phyloP scores from a whole-genome alignment of 2,329 filamentous ascomycete species.

The Pestalotiopsis sp. region DNA sequence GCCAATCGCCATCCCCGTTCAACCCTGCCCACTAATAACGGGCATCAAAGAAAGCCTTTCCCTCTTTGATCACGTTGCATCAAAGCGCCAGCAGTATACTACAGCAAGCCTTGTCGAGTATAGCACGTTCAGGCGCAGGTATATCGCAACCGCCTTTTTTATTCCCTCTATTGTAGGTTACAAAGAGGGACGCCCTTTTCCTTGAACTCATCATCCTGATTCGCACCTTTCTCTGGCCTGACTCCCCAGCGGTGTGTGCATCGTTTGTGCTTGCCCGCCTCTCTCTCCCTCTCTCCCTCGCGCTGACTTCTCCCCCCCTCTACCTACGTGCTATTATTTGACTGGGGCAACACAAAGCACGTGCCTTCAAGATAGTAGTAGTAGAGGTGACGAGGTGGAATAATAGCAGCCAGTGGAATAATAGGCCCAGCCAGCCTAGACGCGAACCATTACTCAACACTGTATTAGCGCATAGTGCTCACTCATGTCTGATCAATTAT shows the following conservation, averaged over 20 bases:
- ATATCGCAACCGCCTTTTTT: neutral
- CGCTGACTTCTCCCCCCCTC: too few species aligned
- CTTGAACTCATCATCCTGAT: too few species aligned
- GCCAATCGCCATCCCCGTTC: neutral
- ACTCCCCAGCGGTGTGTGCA: too few species aligned
- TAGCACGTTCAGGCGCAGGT: neutral
- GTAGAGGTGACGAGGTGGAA: too few species aligned
- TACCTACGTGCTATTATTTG: too few species aligned
- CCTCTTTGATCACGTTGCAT: neutral
- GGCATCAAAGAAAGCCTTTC: neutral
- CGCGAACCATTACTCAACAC: constrained; percentile 6
- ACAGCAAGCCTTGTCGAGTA: neutral
- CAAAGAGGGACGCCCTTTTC: too few species aligned
- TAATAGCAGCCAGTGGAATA: neutral
- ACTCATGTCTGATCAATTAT: neutral
- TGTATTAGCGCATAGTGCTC: constrained; percentile 11
- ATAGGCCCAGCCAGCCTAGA: neutral
- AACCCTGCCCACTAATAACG: neutral
- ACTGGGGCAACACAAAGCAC: neutral
- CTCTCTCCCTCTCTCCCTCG: too few species aligned
- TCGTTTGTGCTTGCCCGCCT: too few species aligned
- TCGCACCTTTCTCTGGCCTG: too few species aligned
- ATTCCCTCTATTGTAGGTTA: neutral
- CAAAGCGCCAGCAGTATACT: neutral
- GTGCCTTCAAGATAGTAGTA: neutral